Percentiles rank a stretch among this genome's conserved stretches.
phyloP scores from a whole-genome alignment of 495 filamentous ascomycete species.

The Tuber microsphaerosporum region DNA sequence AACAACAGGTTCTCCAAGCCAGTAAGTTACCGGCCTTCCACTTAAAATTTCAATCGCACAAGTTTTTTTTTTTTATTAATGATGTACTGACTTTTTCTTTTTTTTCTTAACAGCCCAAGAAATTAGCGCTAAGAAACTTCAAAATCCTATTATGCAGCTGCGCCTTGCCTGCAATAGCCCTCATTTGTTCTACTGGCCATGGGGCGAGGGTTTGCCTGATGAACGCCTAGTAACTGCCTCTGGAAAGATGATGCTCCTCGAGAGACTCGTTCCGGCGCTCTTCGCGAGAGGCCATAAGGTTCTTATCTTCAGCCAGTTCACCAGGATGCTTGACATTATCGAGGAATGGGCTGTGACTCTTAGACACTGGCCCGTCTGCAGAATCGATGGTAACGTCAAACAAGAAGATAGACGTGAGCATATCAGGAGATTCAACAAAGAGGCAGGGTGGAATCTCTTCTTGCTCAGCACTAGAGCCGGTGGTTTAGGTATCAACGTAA shows the following conservation, averaged over 20 bases:
- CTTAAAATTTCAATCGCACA: not conserved
- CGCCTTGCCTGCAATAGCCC: conserved; percentile 87
- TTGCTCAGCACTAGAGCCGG: conserved; percentile 84
- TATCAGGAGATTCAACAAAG: conserved; percentile 77
- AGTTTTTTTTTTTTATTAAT: conserved; percentile 19
- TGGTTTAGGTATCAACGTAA: conserved; percentile 81
- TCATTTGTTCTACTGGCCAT: conserved; percentile 96
- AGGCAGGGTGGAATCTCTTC: conserved; percentile 67
- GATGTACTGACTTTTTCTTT: not conserved
- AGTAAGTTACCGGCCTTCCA: conserved; percentile 48
- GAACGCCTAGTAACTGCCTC: conserved; percentile 75
- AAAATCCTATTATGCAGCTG: conserved; percentile 89
- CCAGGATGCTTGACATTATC: conserved; percentile 83
- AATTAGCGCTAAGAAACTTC: conserved; percentile 83
- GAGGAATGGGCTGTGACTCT: conserved; percentile 72
- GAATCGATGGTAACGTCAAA: conserved; percentile 83
- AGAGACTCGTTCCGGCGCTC: conserved; percentile 71
- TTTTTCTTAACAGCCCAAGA: conserved; percentile 56
- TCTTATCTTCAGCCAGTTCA: conserved; percentile 95
- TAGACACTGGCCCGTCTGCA: conserved; percentile 69
- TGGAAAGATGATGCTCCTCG: conserved; percentile 91
- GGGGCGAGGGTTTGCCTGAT: conserved; percentile 52
- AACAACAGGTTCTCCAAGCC: conserved; percentile 68
- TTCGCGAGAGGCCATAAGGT: conserved; percentile 76
- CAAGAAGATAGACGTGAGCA: conserved; percentile 72